Evolutionary conservation across 2,329 filamentous ascomycete species (phyloP), one percentile per base, ranked within the genome.

Genomic region (Talaromyces sp.): DNA sequence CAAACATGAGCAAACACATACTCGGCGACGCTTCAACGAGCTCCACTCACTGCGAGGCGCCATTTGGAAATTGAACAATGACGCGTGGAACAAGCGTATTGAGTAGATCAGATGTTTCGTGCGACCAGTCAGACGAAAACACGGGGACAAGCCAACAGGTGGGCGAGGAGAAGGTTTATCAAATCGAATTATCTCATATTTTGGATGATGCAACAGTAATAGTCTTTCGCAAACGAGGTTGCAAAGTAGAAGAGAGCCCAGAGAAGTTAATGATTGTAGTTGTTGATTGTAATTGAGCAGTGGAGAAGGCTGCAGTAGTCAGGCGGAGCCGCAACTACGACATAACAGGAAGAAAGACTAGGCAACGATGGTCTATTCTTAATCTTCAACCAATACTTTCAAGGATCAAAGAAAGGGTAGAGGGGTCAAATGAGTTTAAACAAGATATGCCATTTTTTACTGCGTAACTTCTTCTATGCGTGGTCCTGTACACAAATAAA

Each of bases 11-110:
- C 31, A 22, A 37, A 19, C 5, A 22, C n/a, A 75, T 83, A 95
- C 92, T 78, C 89, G 86, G 71, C 82, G 86, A 75, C 92, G 88
- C 83, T 96, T 96, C 81, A 95, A 87, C 81, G 91, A 90, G 82
- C 89, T 93, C 82, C 91, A 91, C 79, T 95, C 90, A 70, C 69
- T 79, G 77, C 72, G 83, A 81, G 78, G 87, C 50, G 74, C 71
- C 77, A 80, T 79, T 62, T 45, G 37, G 19, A 41, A 50, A 56
- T 48, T 35, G 58, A 52, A 48, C 39, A 35, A 33, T 16, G 39
- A 48, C 39, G 19, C 33, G 56, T 58, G 56, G n/a, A 56, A 56
- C 52, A 22, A 56, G 50, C 5, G 35, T 58, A 43, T 41, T 48
- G 45, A 48, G 47, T 8, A 24, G 35, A 27, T 58, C 56, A 27